phyloP scores from a whole-genome alignment of 208 protist species.

The Leishmania braziliensis region DNA sequence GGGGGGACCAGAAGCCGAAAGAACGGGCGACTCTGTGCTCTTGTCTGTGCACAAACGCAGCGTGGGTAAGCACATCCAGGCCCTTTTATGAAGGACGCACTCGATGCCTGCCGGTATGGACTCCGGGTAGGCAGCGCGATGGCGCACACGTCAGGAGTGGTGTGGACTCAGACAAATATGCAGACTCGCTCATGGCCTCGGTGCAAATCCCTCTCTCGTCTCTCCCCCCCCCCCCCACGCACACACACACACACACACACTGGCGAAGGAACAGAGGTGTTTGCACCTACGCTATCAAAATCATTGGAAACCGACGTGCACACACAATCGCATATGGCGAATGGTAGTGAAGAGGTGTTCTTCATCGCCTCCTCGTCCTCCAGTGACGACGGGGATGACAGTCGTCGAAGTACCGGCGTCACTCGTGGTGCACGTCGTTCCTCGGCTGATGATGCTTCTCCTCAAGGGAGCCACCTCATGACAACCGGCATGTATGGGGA shows the following conservation, averaged over 20 bases:
- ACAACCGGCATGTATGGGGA: not conserved
- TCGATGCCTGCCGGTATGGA: not conserved
- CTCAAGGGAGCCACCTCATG: not conserved
- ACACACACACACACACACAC: not conserved
- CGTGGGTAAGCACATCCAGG: not conserved
- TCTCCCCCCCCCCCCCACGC: not conserved
- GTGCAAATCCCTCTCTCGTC: not conserved
- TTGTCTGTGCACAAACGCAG: not conserved
- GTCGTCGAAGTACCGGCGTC: not conserved
- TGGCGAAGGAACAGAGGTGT: not conserved
- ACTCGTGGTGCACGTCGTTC: not conserved
- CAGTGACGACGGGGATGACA: not conserved
- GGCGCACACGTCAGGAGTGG: too few relatives aligned
- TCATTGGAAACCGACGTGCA: not conserved
- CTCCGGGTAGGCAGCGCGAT: too few relatives aligned
- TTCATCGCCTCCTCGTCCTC: conserved; percentile 17
- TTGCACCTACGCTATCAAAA: not conserved
- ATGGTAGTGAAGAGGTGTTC: conserved; percentile 1
- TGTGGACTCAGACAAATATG: too few relatives aligned
- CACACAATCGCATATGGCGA: not conserved
- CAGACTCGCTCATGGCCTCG: not conserved
- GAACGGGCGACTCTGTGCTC: not conserved
- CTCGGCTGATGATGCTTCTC: not conserved
- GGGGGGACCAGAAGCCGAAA: not conserved
- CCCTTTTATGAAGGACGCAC: not conserved